Evolutionary conservation across 1,284 basidiomycete species (phyloP), one percentile per base, ranked within the genome.

Genomic region (Pyrrhoderma noxium): DNA sequence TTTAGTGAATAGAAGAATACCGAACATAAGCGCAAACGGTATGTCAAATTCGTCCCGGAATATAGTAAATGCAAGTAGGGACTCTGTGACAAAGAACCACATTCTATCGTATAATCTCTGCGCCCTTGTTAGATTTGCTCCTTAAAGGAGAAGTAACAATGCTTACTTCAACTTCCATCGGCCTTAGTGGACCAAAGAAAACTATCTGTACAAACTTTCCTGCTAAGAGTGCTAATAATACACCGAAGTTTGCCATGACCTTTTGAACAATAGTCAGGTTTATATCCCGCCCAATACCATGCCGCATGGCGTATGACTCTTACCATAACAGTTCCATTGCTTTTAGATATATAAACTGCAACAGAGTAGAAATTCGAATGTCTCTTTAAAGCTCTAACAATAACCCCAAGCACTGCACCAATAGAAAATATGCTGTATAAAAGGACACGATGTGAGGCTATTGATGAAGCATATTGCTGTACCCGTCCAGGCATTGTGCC

Each of bases 51-150:
- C 89, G 65, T 93, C 89, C 52, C 93, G 79, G 70, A 99, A 99
- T 60, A 98, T 97, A 25, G 95, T 95, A 64, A 98, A 88, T 2
- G 95, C 95, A 44, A 99, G 73, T 37, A 99, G 74, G 4, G 91
- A 94, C 66, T 99, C 95, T 0, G 94, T 98, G 50, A 98, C 80
- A 67, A 96, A 96, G 71, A 95, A 94, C 95, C 96, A 98, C 40
- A 92, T 77, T 56, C 91, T 78, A 64, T 99, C 95, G 67, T 96
- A 96, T 1, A 99, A 74, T 42, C 94, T 87, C 91, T 94, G 63
- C 2, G 51, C 35, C 8, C 41, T 3, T 51, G 45, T 23, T 38
- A 40, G 22, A 39, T 27, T 37, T 45, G 25, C n/a, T 16, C 56
- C 40, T 38, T 34, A 27, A 36, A 53, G 22, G n/a, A 38, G 34